phyloP scores from a whole-genome alignment of 31 red algal genomes.

The Endocladia muricata region DNA sequence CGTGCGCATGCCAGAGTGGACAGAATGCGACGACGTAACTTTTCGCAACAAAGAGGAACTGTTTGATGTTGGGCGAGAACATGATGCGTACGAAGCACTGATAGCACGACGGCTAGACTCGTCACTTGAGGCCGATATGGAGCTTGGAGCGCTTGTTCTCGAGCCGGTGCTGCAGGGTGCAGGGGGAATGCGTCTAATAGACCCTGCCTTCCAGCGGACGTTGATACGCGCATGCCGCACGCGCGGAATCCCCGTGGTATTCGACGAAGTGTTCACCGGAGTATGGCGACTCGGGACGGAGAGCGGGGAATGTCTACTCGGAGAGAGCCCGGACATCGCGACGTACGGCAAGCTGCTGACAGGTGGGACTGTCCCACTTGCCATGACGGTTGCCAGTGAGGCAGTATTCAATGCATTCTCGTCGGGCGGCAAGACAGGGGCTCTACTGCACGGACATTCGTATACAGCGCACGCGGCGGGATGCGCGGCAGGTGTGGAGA shows the following conservation, averaged over 20 bases:
- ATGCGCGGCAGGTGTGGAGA: slow-evolving; percentile 81
- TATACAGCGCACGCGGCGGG: slow-evolving; percentile 90
- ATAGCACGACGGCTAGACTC: slow-evolving; percentile 25
- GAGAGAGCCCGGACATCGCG: slow-evolving; percentile 76
- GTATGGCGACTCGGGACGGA: slow-evolving; percentile 81
- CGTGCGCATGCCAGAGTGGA: slow-evolving; percentile 42
- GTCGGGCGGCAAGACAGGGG: slow-evolving; percentile 55
- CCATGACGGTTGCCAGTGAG: slow-evolving; percentile 68
- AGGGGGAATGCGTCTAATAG: slow-evolving; percentile 95
- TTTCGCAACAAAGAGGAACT: slow-evolving; percentile 25
- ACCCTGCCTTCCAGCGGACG: slow-evolving; percentile 55
- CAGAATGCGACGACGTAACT: background rate
- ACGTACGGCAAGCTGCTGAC: slow-evolving; percentile 94
- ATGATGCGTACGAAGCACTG: slow-evolving; percentile 12
- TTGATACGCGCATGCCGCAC: slow-evolving; percentile 49
- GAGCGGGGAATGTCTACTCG: slow-evolving; percentile 55
- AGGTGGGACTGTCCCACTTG: slow-evolving; percentile 87
- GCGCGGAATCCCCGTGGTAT: slow-evolving; percentile 81
- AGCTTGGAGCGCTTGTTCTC: slow-evolving; percentile 70
- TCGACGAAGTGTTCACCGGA: slow-evolving; percentile 96
- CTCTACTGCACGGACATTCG: slow-evolving; percentile 97
- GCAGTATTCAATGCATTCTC: slow-evolving; percentile 84
- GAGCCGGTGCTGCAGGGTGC: slow-evolving; percentile 92
- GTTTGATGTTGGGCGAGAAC: slow-evolving; percentile 15
- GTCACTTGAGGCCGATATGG: background rate